Conservation (phyloP, 78 protist genomes). For the Dictyostelium discoideum region dicty_2.7 NC_007091.3:4778501-4779000, state of each 20-base stretch:
- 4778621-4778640: background rate
- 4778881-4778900: conserved; percentile 31
- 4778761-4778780: background rate
- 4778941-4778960: background rate
- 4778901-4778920: too few relatives aligned
- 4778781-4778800: background rate
- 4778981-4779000: background rate
- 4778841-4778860: background rate
- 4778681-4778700: background rate
- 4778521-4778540: background rate
- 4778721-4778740: background rate
- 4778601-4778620: background rate
- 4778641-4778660: background rate
- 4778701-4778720: background rate
- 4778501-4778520: background rate
- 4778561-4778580: background rate
- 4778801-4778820: conserved; percentile 18
- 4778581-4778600: background rate
- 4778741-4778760: background rate
- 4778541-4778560: background rate
- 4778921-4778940: too few relatives aligned
- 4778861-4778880: conserved; percentile 60
- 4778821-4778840: conserved; percentile 40
- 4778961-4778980: conserved; percentile 8
- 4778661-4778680: background rate